Base-by-base conservation (phyloP, 1,284 basidiomycete genomes). In the Malassezia arunalokei region DNA sequence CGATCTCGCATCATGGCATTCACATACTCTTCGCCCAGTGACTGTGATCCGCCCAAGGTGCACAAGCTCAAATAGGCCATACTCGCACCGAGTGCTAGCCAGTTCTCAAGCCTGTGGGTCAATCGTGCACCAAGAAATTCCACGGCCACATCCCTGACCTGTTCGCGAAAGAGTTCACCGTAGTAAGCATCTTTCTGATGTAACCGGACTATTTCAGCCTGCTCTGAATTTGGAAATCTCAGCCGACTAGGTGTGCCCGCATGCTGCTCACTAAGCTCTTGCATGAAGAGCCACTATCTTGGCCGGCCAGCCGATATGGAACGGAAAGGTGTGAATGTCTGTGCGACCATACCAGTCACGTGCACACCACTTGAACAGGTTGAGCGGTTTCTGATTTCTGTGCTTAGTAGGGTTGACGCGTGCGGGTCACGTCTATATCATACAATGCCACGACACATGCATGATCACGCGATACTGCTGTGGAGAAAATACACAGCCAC, bases 11-110 rank as follows among this genome's bases (percentile, higher is more conserved):
- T 73, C 47, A 74, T 55, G 24, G 74, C 64, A 52, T 74, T 72
- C 40, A 73, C 73, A 54, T 75, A 75, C 54, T 75, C 74, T 50
- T 75, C 74, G 1, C 74, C 74, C 7, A 75, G 62, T 9, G 74
- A 75, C 59, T 75, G 74, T 5, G 69, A 63, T 3, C 73, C 73
- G 62, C 58, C 30, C 2, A 24, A 40, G 1, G 73, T 73, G 4
- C 67, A 71, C 20, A 74, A 43, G 3, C 54, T 62, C 55, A 71
- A 73, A 58, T 75, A 75, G 0, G 65, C 64, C 8, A 73, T 42
- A 27, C 59, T 57, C 17, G 64, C 66, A 7, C 62, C 56, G 6
- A 68, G 59, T 6, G 59, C 51, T 29, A 75, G 54, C 43, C 65
- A 54, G 12, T 63, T 56, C 15, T 58, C 58, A 51, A 63, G 68